phyloP scores from a whole-genome alignment of 768 basidiomycete species.

The Xanthoconium purpureum region DNA sequence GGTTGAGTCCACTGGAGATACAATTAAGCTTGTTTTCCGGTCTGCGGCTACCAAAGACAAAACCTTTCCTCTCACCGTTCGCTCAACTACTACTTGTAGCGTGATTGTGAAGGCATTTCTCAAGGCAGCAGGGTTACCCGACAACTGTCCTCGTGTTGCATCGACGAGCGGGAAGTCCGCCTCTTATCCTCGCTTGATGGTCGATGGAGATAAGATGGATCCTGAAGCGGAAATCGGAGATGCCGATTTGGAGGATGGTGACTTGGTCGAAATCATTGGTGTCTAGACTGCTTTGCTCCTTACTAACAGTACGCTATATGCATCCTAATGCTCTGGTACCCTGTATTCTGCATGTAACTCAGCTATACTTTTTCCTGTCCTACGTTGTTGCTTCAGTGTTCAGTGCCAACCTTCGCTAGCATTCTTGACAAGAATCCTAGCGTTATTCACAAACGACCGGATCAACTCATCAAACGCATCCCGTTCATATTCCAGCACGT shows the following conservation, averaged over 20 bases:
- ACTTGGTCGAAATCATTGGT: conserved; percentile 72
- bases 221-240: conserved; percentile 58
- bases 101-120: conserved; percentile 75
- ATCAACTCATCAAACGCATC: conserved; percentile 88
- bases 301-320: conserved; percentile 5
- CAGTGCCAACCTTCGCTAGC: conserved; percentile 48
- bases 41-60: conserved; percentile 48
- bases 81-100: conserved; percentile 71
- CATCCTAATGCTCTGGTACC: conserved; percentile 12
- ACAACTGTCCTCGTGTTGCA: conserved; percentile 43
- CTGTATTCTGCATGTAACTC: background rate
- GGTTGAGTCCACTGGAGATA: conserved; percentile 42
- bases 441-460: conserved; percentile 89
- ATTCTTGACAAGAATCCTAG: conserved; percentile 85
- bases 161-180: conserved; percentile 34
- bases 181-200: conserved; percentile 38
- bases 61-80: conserved; percentile 63
- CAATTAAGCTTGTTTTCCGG: conserved; percentile 64
- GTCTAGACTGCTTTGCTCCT: conserved; percentile 31
- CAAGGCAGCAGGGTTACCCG: conserved; percentile 59
- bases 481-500: conserved; percentile 58
- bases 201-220: conserved; percentile 75
- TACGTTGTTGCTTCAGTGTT: background rate
- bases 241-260: conserved; percentile 75
- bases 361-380: background rate